Evolutionary conservation across 371 early-diverging fungal species (phyloP), one percentile per base, ranked within the genome.

Genomic region (Lichtheimia ramosa): DNA sequence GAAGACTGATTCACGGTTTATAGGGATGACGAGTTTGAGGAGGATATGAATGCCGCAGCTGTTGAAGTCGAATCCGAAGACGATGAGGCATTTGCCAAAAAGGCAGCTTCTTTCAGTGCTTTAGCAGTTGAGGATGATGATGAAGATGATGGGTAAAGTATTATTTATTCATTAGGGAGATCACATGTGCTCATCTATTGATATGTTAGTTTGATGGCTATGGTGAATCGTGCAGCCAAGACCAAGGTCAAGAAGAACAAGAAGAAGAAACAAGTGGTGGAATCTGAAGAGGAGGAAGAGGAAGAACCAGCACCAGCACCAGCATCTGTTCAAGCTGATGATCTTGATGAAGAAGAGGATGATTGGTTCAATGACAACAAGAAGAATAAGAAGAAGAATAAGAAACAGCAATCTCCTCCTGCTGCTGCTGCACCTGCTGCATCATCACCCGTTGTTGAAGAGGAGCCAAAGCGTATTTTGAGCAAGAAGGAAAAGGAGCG

Each of bases 221-320:
- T 77, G 69, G 73, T 80, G 48, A 77, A 61, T 62, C 72, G 69
- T 34, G 81, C 77, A 13, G 77, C 81, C 12, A 80, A 80, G 40
- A 75, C 65, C 57, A 80, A 80, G 54, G 74, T 73, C 25, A 80
- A 80, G 52, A 80, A 80, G 62, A 73, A 73, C 58, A 80, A 76
- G 65, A 79, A 75, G 56, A 68, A 70, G 59, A 65, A 75, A 59
- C 48, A 69, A 24, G 62, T 54, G 43, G 28, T 21, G 5, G 65
- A 53, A 18, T 60, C 56, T 10, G 70, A 68, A 12, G 75, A 70
- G 5, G 66, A 73, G 42, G 66, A 68, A n/a, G 65, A 68, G 64
- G 62, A 61, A 3, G 63, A 67, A 20, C 66, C 64, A 43, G 21
- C 62, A 21, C 54, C 54, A 39, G 67, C 63, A 23, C 58, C 49